Conservation (phyloP, 2,329 filamentous ascomycete genomes). For the Xylariaceae sp. region DNA sequence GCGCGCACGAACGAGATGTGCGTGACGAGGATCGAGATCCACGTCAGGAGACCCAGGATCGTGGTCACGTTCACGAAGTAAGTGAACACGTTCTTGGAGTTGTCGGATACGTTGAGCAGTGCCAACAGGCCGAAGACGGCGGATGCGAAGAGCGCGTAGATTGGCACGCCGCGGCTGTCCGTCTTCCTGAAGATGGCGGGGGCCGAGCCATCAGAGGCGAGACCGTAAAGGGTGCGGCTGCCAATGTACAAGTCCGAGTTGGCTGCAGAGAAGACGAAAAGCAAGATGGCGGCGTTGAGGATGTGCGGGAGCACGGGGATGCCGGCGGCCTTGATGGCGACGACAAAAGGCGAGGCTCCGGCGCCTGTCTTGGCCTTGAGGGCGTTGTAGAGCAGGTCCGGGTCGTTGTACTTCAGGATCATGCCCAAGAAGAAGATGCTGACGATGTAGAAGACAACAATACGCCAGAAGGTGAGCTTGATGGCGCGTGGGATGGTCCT, state of each 20-base stretch:
- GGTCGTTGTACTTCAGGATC: slow-evolving; percentile 66
- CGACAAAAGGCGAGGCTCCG: slow-evolving; percentile 68
- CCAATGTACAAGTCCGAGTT: slow-evolving; percentile 77
- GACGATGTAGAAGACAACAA: slow-evolving; percentile 73
- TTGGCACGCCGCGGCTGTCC: slow-evolving; percentile 65
- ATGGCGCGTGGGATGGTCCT: slow-evolving; percentile 72
- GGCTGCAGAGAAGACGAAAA: slow-evolving; percentile 72
- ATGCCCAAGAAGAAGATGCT: slow-evolving; percentile 71
- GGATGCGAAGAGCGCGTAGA: slow-evolving; percentile 58
- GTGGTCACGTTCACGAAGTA: slow-evolving; percentile 65
- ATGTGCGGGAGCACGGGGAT: slow-evolving; percentile 60
- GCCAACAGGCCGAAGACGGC: slow-evolving; percentile 60
- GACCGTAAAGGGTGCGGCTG: slow-evolving; percentile 65
- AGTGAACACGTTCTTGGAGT: slow-evolving; percentile 52
- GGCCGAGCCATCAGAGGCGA: slow-evolving; percentile 66
- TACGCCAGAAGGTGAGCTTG: slow-evolving; percentile 76
- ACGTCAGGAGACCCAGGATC: slow-evolving; percentile 61
- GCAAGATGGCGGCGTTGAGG: slow-evolving; percentile 66
- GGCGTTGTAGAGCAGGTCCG: slow-evolving; percentile 53
- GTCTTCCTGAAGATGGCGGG: slow-evolving; percentile 67
- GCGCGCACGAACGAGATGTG: slow-evolving; percentile 63
- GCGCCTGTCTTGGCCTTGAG: slow-evolving; percentile 43
- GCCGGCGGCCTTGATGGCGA: slow-evolving; percentile 60
- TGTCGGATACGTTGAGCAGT: slow-evolving; percentile 58
- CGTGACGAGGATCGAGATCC: slow-evolving; percentile 62